Evolutionary conservation across 495 filamentous ascomycete species (phyloP), one percentile per base, ranked within the genome.

Genomic region (Aspergillus diversus): DNA sequence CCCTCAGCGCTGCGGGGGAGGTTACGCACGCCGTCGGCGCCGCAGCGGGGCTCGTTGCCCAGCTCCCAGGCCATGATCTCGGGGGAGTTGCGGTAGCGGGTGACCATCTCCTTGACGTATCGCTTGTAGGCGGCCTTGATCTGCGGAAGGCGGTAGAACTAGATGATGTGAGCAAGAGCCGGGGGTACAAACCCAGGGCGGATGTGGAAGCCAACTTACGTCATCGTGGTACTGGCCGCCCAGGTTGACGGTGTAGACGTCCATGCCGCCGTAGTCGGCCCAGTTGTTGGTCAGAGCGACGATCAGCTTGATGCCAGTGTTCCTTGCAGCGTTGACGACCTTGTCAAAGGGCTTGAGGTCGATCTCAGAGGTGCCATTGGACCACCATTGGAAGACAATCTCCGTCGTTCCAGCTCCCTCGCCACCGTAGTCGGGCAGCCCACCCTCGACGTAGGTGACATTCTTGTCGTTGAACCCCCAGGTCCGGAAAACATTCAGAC

Each of bases 31-130:
- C 63, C 63, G 53, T 66, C 63, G 15, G 63, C 84, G 33, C 78
- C 79, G 77, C 87, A 90, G 59, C 87, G 79, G 5, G 86, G 83
- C 73, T 90, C 88, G 69, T 91, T 91, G 35, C 75, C 81, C 1
- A 90, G 77, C 65, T 90, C 86, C 88, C 88, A 91, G 5, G 85
- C 83, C 68, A 90, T 85, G 64, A 90, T 80, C 9, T 86, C 83
- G 0, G 78, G 56, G 5, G 80, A 84, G 48, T 69, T 75, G 11
- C 68, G 70, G 73, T 89, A 90, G n/a, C 87, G 81, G 27, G 68
- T 74, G 5, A 91, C 80, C n/a, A 90, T 78, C 9, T 84, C 77
- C 39, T 81, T 72, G 71, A 90, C 79, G 76, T 89, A 90, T 17
- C 73, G 75, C 58, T 82, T 78, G 75, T 87, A 91, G 33, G 83